These are phyloP conservation scores for Aspergillus persii DNA, from an alignment of 2,329 filamentous ascomycete genomes.

Conservation along the genomic window DNA sequence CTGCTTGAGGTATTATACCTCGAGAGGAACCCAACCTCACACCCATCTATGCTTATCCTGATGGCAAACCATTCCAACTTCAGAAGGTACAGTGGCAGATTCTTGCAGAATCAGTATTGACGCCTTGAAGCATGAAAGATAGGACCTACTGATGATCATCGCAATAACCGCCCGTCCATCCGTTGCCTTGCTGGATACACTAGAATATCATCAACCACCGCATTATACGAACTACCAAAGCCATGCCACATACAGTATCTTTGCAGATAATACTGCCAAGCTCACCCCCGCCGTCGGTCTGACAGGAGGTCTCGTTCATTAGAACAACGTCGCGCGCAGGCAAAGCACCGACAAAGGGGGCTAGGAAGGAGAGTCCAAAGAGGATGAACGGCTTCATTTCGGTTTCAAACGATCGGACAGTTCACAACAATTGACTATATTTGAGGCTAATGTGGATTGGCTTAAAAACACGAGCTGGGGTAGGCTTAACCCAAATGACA, in stretches of 20 bases:
- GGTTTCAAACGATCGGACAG: neutral
- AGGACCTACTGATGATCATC: constrained; percentile 13
- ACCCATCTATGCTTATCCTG: neutral
- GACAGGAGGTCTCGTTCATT: constrained; percentile 9
- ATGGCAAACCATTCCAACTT: neutral
- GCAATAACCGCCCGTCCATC: constrained; percentile 17
- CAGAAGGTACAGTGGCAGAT: constrained; percentile 18
- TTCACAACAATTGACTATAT: neutral
- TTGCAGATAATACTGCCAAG: constrained; percentile 13
- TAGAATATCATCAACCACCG: neutral
- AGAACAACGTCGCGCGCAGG: constrained; percentile 6
- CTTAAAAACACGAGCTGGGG: neutral
- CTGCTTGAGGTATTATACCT: neutral
- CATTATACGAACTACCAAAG: neutral
- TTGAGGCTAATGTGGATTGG: neutral
- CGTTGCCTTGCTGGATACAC: constrained; percentile 13
- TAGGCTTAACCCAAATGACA: neutral
- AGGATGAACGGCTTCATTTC: neutral
- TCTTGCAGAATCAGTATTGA: neutral
- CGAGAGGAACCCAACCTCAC: neutral
- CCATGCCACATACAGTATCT: constrained; percentile 8
- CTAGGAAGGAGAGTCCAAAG: neutral
- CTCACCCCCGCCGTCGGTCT: constrained; percentile 8
- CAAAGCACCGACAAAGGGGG: neutral
- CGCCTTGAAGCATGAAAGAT: neutral